Evolutionary conservation across 208 protist species (phyloP).

Genomic region (Blastocrithidia nonstop): DNA sequence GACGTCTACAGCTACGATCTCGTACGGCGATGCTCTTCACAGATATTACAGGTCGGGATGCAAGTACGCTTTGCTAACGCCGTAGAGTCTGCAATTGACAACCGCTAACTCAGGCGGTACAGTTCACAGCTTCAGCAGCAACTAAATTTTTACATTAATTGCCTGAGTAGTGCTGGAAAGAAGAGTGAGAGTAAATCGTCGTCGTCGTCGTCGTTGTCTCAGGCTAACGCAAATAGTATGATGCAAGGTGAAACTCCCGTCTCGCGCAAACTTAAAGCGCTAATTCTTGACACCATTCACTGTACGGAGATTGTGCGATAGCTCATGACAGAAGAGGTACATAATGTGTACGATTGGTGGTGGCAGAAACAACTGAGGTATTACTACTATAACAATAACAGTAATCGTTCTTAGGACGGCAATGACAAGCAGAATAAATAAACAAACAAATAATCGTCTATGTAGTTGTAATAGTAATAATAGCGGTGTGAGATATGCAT

Average conservation of each 20-base stretch:
- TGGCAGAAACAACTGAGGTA: constrained; percentile 97
- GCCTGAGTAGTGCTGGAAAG: no score
- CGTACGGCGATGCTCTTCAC: constrained; percentile 68
- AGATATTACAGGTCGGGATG: constrained; percentile 74
- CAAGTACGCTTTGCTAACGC: constrained; percentile 70
- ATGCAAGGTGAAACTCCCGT: constrained; percentile 17
- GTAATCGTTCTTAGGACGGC: no score
- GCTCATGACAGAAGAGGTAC: constrained; percentile 37
- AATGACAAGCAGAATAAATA: no score
- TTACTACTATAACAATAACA: constrained; percentile 33
- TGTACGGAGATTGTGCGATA: constrained; percentile 88
- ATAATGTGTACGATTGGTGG: constrained; percentile 62
- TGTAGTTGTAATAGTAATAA: no score
- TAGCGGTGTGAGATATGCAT: constrained; percentile 74
- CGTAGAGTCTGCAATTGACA: constrained; percentile 46
- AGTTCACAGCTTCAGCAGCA: constrained; percentile 16
- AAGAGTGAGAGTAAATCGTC: no score
- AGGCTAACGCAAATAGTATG: background rate
- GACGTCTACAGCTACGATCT: constrained; percentile 19
- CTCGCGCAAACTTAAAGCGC: constrained; percentile 83
- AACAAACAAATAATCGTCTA: no score
- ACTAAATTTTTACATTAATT: constrained; percentile 61
- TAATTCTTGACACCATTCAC: constrained; percentile 94
- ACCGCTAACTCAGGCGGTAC: constrained; percentile 15
- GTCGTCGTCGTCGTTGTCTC: background rate